A percentile compares a stretch with the other conserved stretches of the same genome.
Conservation (phyloP, 2,329 filamentous ascomycete genomes). For the Colletotrichum melonis region DNA sequence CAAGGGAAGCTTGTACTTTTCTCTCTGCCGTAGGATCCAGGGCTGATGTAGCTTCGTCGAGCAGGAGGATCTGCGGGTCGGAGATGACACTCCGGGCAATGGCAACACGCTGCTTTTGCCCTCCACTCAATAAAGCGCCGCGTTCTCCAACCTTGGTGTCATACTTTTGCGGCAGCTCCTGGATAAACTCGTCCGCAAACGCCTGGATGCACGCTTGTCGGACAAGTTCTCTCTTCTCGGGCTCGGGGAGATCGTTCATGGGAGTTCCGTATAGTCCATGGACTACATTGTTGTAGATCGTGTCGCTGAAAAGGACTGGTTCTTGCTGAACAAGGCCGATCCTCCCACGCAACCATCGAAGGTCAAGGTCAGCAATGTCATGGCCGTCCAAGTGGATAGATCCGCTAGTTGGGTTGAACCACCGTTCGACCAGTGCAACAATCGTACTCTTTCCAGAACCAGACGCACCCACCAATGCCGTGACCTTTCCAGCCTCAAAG, state of each 20-base stretch:
- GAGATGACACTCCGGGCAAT: slow-evolving; percentile 72
- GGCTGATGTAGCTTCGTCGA: slow-evolving; percentile 72
- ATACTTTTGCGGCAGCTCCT: slow-evolving; percentile 61
- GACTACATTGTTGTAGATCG: slow-evolving; percentile 61
- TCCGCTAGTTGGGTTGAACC: slow-evolving; percentile 66
- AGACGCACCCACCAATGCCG: slow-evolving; percentile 68
- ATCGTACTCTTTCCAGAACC: slow-evolving; percentile 50
- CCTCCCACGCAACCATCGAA: slow-evolving; percentile 43
- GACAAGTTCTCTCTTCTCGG: slow-evolving; percentile 53
- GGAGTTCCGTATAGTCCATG: slow-evolving; percentile 54
- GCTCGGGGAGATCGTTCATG: slow-evolving; percentile 49
- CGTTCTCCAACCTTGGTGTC: slow-evolving; percentile 67
- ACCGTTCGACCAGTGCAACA: slow-evolving; percentile 64
- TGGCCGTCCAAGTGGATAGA: slow-evolving; percentile 42
- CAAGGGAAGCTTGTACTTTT: slow-evolving; percentile 58
- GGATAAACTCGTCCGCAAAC: slow-evolving; percentile 64
- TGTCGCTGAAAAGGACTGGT: slow-evolving; percentile 49
- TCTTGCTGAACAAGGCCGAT: slow-evolving; percentile 48
- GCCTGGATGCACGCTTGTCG: slow-evolving; percentile 61
- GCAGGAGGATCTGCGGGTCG: slow-evolving; percentile 70
- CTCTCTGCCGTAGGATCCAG: slow-evolving; percentile 47
- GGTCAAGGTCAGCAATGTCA: slow-evolving; percentile 40
- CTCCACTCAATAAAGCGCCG: slow-evolving; percentile 70
- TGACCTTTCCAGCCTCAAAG: slow-evolving; percentile 59
- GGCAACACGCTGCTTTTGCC: slow-evolving; percentile 70